Base-by-base conservation (phyloP, 495 filamentous ascomycete genomes). In the Cercophora scortea region DNA sequence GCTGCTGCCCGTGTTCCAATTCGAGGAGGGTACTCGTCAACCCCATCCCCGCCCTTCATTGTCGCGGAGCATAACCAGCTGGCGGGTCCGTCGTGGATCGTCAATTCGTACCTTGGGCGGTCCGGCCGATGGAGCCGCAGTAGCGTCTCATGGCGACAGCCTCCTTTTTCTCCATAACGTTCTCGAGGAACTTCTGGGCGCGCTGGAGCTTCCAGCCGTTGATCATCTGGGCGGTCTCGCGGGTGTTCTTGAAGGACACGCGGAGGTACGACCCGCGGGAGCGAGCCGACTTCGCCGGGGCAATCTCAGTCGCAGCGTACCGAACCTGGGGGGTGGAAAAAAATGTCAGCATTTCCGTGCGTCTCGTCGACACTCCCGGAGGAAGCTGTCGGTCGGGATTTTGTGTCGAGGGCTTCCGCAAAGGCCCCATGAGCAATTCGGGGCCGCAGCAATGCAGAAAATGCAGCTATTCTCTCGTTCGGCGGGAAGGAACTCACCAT, bases 171-270 rank as follows among this genome's bases (percentile, higher is more conserved):
- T 86, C 85, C 70, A 84, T 82, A 61, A 99, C 93, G 73, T 97
- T 96, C 78, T 93, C 89, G 69, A 99, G 85, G 85, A 91, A 99
- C 66, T 79, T 81, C 61, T 95, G 76, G 58, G 93, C 94, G 68
- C 93, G 93, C 74, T 85, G 78, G 66, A 97, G 79, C 81, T 97
- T 97, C 93, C 92, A 96, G 75, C 93, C 92, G 76, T 89, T 96
- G 84, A 97, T 90, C 57, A 92, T 90, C 79, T 96, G 91, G 52
- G 93, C 94, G 59, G 93, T 96, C 81, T 99, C 94, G 70, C 92
- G 89, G 74, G 93, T 96, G 84, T 98, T 97, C 84, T 97, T 97
- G 87, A 95, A 96, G 63, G 87, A 93, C 69, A 96, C 90, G 66
- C 93, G 91, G 61, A 99, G 89, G 83, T 97, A 97, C 71, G 91